A percentile compares a stretch with the other conserved stretches of the same genome.
Evolutionary conservation across 2,329 filamentous ascomycete species (phyloP).

Genomic region (Ascochyta lentis): DNA sequence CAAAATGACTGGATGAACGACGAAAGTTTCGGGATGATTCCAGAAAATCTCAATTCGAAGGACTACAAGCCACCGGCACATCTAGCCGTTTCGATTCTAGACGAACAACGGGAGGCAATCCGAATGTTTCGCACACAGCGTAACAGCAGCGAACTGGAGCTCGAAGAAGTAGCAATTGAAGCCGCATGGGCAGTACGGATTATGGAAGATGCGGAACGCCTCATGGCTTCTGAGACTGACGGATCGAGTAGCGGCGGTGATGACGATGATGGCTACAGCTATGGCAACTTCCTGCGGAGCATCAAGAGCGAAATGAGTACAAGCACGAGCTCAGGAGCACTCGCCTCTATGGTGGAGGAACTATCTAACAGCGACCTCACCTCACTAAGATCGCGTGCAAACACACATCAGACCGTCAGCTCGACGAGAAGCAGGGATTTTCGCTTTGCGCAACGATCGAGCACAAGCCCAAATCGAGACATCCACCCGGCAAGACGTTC

Average conservation of each 20-base stretch:
- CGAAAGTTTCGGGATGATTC: not conserved
- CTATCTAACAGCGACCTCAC: constrained; percentile 1
- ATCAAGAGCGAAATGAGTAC: constrained; percentile 18
- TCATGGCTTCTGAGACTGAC: not conserved
- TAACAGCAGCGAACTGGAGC: constrained; percentile 5
- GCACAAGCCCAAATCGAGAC: not conserved
- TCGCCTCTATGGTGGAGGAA: constrained; percentile 8
- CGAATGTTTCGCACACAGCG: constrained; percentile 14
- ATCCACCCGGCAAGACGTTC: not conserved
- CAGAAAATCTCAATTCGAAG: not conserved
- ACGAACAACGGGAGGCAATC: constrained; percentile 23
- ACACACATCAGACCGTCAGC: not conserved
- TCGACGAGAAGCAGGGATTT: not conserved
- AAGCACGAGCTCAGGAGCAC: constrained; percentile 3
- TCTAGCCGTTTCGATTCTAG: constrained; percentile 16
- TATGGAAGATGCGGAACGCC: constrained; percentile 16
- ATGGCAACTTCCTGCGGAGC: constrained; percentile 24
- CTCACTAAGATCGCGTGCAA: not conserved
- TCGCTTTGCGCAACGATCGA: not conserved
- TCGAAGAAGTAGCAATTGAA: constrained; percentile 4
- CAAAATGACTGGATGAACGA: constrained; percentile 16
- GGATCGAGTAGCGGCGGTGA: constrained; percentile 2
- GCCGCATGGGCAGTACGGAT: constrained; percentile 28
- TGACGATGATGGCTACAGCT: constrained; percentile 21
- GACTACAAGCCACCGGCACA: not conserved